Conservation (phyloP, 2,329 filamentous ascomycete genomes). For the Diaporthe sp. region DNA sequence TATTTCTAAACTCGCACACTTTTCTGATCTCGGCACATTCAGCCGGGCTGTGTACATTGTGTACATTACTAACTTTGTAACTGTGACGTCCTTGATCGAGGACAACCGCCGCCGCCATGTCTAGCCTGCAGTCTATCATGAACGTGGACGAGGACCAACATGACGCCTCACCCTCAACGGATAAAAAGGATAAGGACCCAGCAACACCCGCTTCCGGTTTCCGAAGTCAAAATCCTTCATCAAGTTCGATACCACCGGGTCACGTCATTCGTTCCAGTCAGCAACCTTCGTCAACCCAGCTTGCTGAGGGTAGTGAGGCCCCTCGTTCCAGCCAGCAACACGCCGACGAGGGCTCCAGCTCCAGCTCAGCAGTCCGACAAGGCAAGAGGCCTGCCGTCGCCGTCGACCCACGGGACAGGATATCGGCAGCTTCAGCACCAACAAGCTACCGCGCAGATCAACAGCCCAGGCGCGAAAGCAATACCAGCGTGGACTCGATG, state of each 20-base stretch:
- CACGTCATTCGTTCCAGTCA: conserved; percentile 56
- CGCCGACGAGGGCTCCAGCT: conserved; percentile 44
- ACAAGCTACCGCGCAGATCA: conserved; percentile 44
- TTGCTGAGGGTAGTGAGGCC: conserved; percentile 43
- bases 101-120: conserved; percentile 59
- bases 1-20: conserved; percentile 50
- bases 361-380: conserved; percentile 33
- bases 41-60: conserved; percentile 60
- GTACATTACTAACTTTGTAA: conserved; percentile 59
- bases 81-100: conserved; percentile 56
- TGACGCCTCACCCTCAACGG: conserved; percentile 49
- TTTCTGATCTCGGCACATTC: conserved; percentile 50
- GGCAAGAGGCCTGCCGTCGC: conserved; percentile 42
- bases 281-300: conserved; percentile 40
- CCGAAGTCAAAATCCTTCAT: conserved; percentile 53
- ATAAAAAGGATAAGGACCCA: conserved; percentile 61
- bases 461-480: conserved; percentile 56
- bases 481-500: conserved; percentile 63
- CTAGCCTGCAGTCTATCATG: conserved; percentile 69
- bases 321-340: conserved; percentile 43
- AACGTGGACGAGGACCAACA: conserved; percentile 64
- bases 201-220: conserved; percentile 51
- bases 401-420: conserved; percentile 34
- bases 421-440: conserved; percentile 37
- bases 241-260: conserved; percentile 50